Base-by-base conservation (phyloP, 1,139 yeast species). In the Pichia sp. region DNA sequence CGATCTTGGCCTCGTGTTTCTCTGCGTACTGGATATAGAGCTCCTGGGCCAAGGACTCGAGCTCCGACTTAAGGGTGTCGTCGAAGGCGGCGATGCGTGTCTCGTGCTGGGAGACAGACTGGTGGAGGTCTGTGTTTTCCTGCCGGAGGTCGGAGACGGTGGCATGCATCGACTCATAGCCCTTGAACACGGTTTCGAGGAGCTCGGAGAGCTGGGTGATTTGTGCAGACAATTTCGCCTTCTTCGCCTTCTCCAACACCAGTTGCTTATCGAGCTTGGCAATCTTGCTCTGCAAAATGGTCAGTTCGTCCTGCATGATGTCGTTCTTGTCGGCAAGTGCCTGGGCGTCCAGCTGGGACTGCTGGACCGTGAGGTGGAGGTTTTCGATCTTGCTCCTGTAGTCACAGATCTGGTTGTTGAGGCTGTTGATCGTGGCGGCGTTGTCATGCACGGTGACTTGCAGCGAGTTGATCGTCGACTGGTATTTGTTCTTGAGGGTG, bases 1-100 rank as follows among this genome's bases (percentile, higher is more conserved):
- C 74, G 6, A 84, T 84, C 62, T 85, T 85, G 56, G 78, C 77
- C 61, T 81, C 86, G 64, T 87, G 93, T 64, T 86, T 86, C 51
- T 82, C 79, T 3, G 87, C 78, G 65, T 86, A 86, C 63, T 84
- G 89, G 29, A 77, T 73, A 63, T 85, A 86, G 13, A 86, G 72
- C 61, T 83, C 87, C 57, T 82, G 84, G 0, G 90, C 85, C 45
- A 85, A 71, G 60, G 78, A 76, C 57, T 81, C 81, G 36, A 84
- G 70, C 59, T 80, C 75, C 50, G 75, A 72, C 57, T 77, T 81
- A 3, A 80, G 72, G n/a, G 76, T 78, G 47, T 70, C 70, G 47
- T 78, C 80, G 36, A 74, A 61, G 2, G 67, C 68, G 29, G 62
- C 64, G n/a, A 73, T 53, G 47, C 72, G 57, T 5, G 43, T n/a